Conservation (phyloP, 164 flowering plant genomes). For the Vitis rupestris region DNA sequence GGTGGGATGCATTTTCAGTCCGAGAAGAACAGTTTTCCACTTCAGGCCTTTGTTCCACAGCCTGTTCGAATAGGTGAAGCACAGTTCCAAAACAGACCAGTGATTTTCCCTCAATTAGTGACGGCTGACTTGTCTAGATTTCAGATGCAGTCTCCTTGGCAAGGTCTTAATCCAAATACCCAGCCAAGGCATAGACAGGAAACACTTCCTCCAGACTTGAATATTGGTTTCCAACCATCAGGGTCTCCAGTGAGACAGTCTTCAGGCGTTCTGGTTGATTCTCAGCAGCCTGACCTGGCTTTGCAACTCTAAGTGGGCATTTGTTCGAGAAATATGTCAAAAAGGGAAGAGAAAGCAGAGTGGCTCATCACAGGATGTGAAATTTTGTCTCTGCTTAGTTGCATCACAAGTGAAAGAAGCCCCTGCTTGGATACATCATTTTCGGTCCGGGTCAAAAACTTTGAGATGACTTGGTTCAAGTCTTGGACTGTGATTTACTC, state of each 20-base stretch:
- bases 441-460: background rate
- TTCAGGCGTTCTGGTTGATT: slow-evolving; percentile 54
- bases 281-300: slow-evolving; percentile 96
- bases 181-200: slow-evolving; percentile 63
- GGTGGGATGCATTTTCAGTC: slow-evolving; percentile 34
- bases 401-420: too few species aligned
- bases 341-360: background rate
- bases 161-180: slow-evolving; percentile 43
- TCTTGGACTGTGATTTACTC: background rate
- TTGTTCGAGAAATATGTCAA: background rate
- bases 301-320: slow-evolving; percentile 63
- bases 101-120: slow-evolving; percentile 47
- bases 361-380: background rate
- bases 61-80: slow-evolving; percentile 30
- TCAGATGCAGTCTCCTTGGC: slow-evolving; percentile 60
- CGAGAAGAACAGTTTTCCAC: slow-evolving; percentile 39
- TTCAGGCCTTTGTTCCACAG: slow-evolving; percentile 42
- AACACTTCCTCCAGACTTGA: slow-evolving; percentile 83
- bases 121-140: slow-evolving; percentile 55
- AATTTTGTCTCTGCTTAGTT: background rate
- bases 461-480: background rate
- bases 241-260: slow-evolving; percentile 74
- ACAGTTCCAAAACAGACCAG: slow-evolving; percentile 43
- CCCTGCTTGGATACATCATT: background rate
- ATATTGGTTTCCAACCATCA: slow-evolving; percentile 73